phyloP scores from a whole-genome alignment of 2,329 filamentous ascomycete genomes.

The Dactylellina sp. region DNA sequence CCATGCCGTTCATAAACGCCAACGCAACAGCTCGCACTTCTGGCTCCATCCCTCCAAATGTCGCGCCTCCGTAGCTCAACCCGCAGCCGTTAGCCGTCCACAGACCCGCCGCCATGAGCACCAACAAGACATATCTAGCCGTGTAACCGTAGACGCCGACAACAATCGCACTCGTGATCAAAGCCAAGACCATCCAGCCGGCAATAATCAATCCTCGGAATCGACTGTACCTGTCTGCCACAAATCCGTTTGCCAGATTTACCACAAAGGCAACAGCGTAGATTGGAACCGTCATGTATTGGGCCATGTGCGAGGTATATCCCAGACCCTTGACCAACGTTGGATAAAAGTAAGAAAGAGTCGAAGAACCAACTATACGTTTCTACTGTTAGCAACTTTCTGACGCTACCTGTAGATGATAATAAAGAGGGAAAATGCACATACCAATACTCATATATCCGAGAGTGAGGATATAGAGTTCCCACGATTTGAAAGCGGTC shows the following conservation, averaged over 20 bases:
- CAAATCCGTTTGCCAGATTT: slow-evolving; percentile 66
- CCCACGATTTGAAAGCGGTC: slow-evolving; percentile 65
- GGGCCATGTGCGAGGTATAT: slow-evolving; percentile 62
- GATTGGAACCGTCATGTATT: slow-evolving; percentile 66
- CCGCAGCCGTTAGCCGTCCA: slow-evolving; percentile 69
- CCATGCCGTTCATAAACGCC: slow-evolving; percentile 69
- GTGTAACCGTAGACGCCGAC: slow-evolving; percentile 68
- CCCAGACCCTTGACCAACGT: slow-evolving; percentile 69
- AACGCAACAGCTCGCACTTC: slow-evolving; percentile 69
- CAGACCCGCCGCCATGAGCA: slow-evolving; percentile 70
- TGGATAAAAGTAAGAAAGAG: slow-evolving; percentile 70
- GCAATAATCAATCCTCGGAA: slow-evolving; percentile 68
- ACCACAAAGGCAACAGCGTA: slow-evolving; percentile 69
- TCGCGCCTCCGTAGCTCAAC: slow-evolving; percentile 67
- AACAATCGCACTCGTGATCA: slow-evolving; percentile 61
- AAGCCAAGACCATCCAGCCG: slow-evolving; percentile 66
- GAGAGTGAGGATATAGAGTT: slow-evolving; percentile 67
- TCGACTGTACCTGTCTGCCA: slow-evolving; percentile 66
- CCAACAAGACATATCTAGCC: slow-evolving; percentile 69
- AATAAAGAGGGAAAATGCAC: too few relatives aligned
- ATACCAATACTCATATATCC: slow-evolving; percentile 68
- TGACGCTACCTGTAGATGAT: slow-evolving; percentile 31
- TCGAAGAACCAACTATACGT: slow-evolving; percentile 66
- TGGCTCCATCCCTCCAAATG: slow-evolving; percentile 67
- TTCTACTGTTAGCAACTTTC: slow-evolving; percentile 61